Evolutionary conservation across 805 yeast species (phyloP), one percentile per base, ranked within the genome.

Genomic region (Pichia manshurica): DNA sequence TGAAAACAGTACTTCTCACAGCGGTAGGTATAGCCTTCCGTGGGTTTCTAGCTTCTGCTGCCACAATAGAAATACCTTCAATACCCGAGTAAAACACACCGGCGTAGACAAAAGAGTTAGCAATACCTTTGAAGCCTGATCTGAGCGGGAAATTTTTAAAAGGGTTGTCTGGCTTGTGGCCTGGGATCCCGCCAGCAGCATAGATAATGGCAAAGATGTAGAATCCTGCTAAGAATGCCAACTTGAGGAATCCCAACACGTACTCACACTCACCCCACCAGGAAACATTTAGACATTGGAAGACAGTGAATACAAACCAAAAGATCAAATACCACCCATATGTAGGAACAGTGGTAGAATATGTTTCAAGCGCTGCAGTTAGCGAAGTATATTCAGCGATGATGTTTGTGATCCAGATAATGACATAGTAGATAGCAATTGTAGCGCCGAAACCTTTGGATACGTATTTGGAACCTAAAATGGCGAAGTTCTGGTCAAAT

Each of bases 1-100:
- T 51, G 75, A 75, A n/a, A 79, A 84, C 51, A 32, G 80, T 79
- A 48, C 84, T 68, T 69, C 72, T 71, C 46, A 79, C 77, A 3
- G 82, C 84, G 23, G 65, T 66, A 7, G 86, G 85, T 49, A 81
- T 71, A 5, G 82, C 77, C 45, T 67, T 70, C 36, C 72, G 63
- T 3, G 86, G 86, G 54, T 81, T 78, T 55, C 74, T 72, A 3
- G 82, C 69, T 55, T 81, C 86, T 25, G 81, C 79, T 0, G 85
- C 84, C 36, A 80, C 72, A 31, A 81, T 65, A 15, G 82, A 57
- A 23, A 59, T 49, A 50, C 58, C 48, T 42, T 61, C 65, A 33
- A 59, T 51, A 39, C 63, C 64, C 2, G 59, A 54, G 32, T 59
- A 60, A n/a, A 53, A 56, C 16, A 56, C 55, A 42, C 58, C 55